phyloP scores from a whole-genome alignment of 768 basidiomycete genomes.

The Serpula lacrymans region DNA sequence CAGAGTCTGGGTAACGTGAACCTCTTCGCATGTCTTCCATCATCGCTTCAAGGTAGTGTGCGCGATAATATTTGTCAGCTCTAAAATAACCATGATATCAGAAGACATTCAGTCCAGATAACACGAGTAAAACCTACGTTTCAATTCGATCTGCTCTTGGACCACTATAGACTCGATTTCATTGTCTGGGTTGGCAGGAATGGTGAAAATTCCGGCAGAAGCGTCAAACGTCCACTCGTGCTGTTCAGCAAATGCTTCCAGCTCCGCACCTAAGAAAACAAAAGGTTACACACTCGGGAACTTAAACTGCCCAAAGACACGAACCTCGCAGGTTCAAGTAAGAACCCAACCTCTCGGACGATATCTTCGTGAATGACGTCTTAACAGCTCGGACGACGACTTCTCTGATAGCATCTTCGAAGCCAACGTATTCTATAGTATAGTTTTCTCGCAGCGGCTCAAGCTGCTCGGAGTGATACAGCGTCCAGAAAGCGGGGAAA shows the following conservation, averaged over 20 bases:
- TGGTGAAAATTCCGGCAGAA: conserved; percentile 50
- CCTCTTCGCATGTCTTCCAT: no score
- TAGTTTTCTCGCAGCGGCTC: conserved; percentile 81
- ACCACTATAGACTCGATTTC: conserved; percentile 84
- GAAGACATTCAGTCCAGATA: no score
- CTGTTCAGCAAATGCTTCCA: conserved; percentile 57
- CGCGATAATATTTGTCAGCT: no score
- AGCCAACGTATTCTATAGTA: conserved; percentile 78
- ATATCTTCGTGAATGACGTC: conserved; percentile 75
- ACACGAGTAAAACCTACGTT: conserved; percentile 58
- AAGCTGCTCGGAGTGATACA: conserved; percentile 67
- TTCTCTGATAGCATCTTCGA: conserved; percentile 78
- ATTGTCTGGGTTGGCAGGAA: conserved; percentile 85
- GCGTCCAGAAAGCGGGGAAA: conserved; percentile 83
- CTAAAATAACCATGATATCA: no score
- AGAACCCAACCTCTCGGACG: conserved; percentile 58
- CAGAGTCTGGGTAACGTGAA: no score
- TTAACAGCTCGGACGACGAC: conserved; percentile 76
- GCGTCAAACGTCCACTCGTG: conserved; percentile 66
- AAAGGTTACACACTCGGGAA: conserved; percentile 1
- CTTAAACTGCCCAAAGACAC: no score
- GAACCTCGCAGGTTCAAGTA: conserved; percentile 69
- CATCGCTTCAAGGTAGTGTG: no score
- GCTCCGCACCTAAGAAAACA: conserved; percentile 43
- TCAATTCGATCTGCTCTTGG: conserved; percentile 77